Base-by-base conservation (phyloP, 495 filamentous ascomycete genomes). In the Hapsidospora chrysogenum region DNA sequence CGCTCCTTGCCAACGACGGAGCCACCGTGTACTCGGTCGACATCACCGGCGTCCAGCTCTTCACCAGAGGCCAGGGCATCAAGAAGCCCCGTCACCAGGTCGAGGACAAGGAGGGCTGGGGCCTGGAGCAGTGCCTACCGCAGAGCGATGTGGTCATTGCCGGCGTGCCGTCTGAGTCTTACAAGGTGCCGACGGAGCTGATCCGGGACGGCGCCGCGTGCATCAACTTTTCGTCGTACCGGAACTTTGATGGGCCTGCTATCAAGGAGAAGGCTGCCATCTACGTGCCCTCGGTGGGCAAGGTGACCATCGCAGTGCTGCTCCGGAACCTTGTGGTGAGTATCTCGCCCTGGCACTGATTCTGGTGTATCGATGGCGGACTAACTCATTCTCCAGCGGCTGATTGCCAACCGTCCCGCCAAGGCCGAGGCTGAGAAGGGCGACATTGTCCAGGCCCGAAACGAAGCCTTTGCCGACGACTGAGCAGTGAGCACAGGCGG, bases 241-340 rank as follows among this genome's bases (percentile, higher is more conserved):
- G 85, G 67, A 97, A 97, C 59, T 97, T 97, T 54, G 76, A 72
- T 36, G 60, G 58, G 3, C 70, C 74, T 0, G 78, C 78, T 35
- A 72, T 97, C 30, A 93, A 89, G 58, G 79, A 92, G 48, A 86
- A 81, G 59, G 89, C 89, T 2, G 81, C 82, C n/a, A 86, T 97
- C 46, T 97, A 92, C 41, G 85, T 96, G 5, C 89, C 89, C 4
- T 86, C 85, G 2, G 92, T 92, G 47, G 89, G 89, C 35, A 97
- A 95, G 61, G 89, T 97, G 17, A 97, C 89, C 1, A 95, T 96
- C 51, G 78, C 86, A 9, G 75, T 96, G 11, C 57, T 97, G 39
- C 63, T 95, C 42, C 62, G 89, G 35, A 97, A 97, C 52, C 59
- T 95, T 8, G 61, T 94, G 54, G 83, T 87, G 60, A 48, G 78